phyloP scores from a whole-genome alignment of 192 early-diverging fungal species.

The Linnemannia elongata region DNA sequence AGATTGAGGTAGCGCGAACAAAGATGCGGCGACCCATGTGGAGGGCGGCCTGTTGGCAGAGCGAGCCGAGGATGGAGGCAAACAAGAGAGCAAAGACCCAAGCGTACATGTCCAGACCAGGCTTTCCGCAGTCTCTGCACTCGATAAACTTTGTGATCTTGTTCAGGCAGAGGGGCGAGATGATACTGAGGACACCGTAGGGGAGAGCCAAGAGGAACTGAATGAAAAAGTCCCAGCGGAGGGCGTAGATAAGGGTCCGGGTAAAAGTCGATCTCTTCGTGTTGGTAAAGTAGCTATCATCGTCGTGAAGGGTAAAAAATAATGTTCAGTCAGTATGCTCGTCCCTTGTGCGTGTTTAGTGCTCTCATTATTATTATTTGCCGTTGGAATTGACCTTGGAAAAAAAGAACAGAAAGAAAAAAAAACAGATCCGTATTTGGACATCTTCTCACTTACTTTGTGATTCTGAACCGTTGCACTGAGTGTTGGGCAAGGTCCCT shows the following conservation, averaged over 20 bases:
- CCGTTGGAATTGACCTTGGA: no score
- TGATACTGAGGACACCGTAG: neutral
- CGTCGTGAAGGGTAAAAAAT: no score
- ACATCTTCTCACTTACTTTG: neutral
- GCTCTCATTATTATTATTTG: neutral
- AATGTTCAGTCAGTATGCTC: neutral
- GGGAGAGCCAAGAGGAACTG: constrained; percentile 15
- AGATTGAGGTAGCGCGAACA: constrained; percentile 61
- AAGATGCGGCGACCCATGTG: constrained; percentile 71
- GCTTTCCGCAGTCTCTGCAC: constrained; percentile 6
- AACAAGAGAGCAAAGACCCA: constrained; percentile 72
- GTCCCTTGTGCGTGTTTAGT: neutral
- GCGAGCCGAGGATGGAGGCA: constrained; percentile 47
- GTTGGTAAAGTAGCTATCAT: neutral
- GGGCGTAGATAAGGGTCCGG: neutral
- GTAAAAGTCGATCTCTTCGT: neutral
- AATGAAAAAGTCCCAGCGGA: constrained; percentile 8
- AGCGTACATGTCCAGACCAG: constrained; percentile 44
- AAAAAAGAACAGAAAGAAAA: neutral
- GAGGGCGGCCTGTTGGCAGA: constrained; percentile 61
- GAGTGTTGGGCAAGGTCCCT: neutral
- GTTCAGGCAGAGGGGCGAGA: neutral
- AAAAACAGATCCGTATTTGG: constrained; percentile 1
- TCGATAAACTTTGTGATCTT: neutral
- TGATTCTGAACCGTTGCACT: neutral